phyloP scores from a whole-genome alignment of 1,139 yeast species.

The Pichia sp. region DNA sequence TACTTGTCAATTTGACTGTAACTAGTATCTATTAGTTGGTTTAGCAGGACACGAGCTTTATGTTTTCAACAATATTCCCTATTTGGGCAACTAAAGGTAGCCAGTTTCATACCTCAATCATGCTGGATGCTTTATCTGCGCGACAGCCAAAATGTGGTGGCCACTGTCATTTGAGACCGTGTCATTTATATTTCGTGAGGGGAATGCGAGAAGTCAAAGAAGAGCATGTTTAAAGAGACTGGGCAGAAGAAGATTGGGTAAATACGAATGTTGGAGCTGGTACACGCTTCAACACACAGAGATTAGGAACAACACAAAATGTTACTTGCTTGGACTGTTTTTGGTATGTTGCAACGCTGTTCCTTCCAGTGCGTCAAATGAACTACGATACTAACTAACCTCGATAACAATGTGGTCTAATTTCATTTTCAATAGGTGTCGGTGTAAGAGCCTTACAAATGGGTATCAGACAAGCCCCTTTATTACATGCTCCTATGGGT shows the following conservation, averaged over 20 bases:
- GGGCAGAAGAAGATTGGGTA: background rate
- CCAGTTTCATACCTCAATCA: background rate
- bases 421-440: slow-evolving; percentile 27
- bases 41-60: too few relatives aligned
- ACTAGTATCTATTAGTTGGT: too few relatives aligned
- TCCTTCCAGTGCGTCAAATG: background rate
- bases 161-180: background rate
- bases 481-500: slow-evolving; percentile 34
- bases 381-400: background rate
- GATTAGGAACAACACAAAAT: slow-evolving; percentile 5
- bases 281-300: background rate
- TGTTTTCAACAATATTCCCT: background rate
- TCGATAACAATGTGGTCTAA: background rate
- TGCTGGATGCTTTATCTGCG: background rate
- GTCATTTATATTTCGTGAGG: background rate
- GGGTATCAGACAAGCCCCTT: slow-evolving; percentile 37
- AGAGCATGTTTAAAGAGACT: background rate
- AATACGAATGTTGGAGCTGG: background rate
- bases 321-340: slow-evolving; percentile 34
- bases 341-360: slow-evolving; percentile 28
- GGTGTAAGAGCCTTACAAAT: slow-evolving; percentile 38
- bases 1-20: background rate
- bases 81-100: background rate
- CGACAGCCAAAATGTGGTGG: background rate
- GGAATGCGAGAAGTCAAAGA: background rate